Conservation (phyloP, 805 yeast genomes). For the Yamadazyma sp. region DNA sequence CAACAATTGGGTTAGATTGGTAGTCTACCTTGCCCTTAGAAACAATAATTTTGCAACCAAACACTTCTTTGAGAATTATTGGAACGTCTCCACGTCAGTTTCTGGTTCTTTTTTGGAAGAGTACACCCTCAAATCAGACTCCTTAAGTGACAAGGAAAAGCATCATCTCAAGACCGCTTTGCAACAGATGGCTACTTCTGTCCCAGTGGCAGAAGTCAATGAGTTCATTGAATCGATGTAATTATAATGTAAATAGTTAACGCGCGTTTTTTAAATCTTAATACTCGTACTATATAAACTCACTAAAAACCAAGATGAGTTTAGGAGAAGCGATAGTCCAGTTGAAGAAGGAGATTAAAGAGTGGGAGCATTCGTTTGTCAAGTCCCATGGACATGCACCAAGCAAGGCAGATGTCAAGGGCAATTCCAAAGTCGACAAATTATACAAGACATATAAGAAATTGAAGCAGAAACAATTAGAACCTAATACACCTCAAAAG, state of each 20-base stretch:
- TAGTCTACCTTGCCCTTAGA: constrained; percentile 29
- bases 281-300: no score
- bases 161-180: no score
- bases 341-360: constrained; percentile 30
- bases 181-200: no score
- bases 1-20: constrained; percentile 30
- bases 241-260: constrained; percentile 8
- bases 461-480: constrained; percentile 10
- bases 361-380: constrained; percentile 37
- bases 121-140: background rate
- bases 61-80: constrained; percentile 27
- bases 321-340: constrained; percentile 5
- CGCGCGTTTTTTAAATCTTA: no score
- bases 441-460: constrained; percentile 31
- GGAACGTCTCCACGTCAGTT: constrained; percentile 21
- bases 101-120: constrained; percentile 20
- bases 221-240: constrained; percentile 11
- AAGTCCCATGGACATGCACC: constrained; percentile 28
- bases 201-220: no score
- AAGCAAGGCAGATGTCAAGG: constrained; percentile 31
- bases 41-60: constrained; percentile 22
- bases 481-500: background rate
- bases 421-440: constrained; percentile 22
- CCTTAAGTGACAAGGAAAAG: constrained; percentile 5
- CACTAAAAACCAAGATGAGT: no score